Percentiles rank a stretch among this genome's conserved stretches.
Conservation (phyloP, 83 land plant genomes). For the Picea engelmannii region DNA sequence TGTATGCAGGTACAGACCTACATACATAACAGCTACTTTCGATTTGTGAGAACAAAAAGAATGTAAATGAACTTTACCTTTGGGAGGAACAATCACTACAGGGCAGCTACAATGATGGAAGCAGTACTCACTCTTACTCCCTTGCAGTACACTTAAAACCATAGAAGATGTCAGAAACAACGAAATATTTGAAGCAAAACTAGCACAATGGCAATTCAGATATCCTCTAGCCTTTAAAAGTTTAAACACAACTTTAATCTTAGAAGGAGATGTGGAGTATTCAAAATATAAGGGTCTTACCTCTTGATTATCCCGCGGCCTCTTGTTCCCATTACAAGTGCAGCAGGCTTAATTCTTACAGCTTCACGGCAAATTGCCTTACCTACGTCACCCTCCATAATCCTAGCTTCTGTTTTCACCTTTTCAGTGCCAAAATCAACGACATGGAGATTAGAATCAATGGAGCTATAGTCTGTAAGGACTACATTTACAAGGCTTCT, state of each 20-base stretch:
- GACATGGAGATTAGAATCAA: too few relatives aligned
- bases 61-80: slow-evolving; percentile 44
- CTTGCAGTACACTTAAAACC: slow-evolving; percentile 65
- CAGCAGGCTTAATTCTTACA: slow-evolving; percentile 70
- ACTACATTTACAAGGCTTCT: too few relatives aligned
- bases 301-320: slow-evolving; percentile 68
- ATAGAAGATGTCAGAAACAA: neutral
- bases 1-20: neutral
- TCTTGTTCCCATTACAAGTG: slow-evolving; percentile 76
- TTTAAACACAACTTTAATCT: neutral
- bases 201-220: neutral
- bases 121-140: slow-evolving; percentile 76
- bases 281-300: slow-evolving; percentile 23
- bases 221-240: neutral
- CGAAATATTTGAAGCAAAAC: neutral
- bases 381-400: slow-evolving; percentile 76
- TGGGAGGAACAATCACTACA: slow-evolving; percentile 75
- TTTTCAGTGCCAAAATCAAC: slow-evolving; percentile 5
- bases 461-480: too few relatives aligned
- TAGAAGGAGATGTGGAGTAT: neutral
- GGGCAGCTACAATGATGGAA: slow-evolving; percentile 71
- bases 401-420: slow-evolving; percentile 59
- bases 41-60: neutral
- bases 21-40: neutral
- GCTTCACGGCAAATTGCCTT: slow-evolving; percentile 78